Conservation (phyloP, 2,329 filamentous ascomycete genomes). For the Akanthomyces lecanii region DNA sequence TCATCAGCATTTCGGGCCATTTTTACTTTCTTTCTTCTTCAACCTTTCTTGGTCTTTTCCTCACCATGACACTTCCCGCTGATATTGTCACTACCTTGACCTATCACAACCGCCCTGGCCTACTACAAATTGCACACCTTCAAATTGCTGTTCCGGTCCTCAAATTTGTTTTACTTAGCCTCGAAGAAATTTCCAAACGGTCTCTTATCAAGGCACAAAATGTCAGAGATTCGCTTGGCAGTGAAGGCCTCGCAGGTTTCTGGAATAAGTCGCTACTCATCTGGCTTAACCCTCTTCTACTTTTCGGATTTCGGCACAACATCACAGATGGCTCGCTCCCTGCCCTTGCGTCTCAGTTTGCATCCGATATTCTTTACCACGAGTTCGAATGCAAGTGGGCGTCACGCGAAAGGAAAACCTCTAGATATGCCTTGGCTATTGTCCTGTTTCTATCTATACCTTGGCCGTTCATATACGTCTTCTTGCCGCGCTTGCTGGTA, state of each 20-base stretch:
- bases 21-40: slow-evolving; percentile 29
- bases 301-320: neutral
- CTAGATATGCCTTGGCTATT: neutral
- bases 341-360: neutral
- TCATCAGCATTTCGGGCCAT: slow-evolving; percentile 32
- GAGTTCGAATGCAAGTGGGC: neutral
- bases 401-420: neutral
- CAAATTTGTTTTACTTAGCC: slow-evolving; percentile 27
- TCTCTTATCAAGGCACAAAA: neutral
- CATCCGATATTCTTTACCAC: neutral
- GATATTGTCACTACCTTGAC: slow-evolving; percentile 32
- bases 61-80: slow-evolving; percentile 30
- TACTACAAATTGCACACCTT: slow-evolving; percentile 24
- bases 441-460: neutral
- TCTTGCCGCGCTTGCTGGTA: neutral
- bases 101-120: slow-evolving; percentile 27
- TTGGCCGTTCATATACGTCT: neutral
- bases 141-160: slow-evolving; percentile 24
- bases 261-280: slow-evolving; percentile 14
- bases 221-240: slow-evolving; percentile 16
- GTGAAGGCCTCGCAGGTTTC: slow-evolving; percentile 21
- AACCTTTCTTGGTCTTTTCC: slow-evolving; percentile 27
- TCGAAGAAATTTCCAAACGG: slow-evolving; percentile 31
- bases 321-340: neutral
- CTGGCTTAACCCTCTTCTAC: slow-evolving; percentile 1